Evolutionary conservation across 495 filamentous ascomycete species (phyloP).

Genomic region (Rostrohypoxylon terebratum): DNA sequence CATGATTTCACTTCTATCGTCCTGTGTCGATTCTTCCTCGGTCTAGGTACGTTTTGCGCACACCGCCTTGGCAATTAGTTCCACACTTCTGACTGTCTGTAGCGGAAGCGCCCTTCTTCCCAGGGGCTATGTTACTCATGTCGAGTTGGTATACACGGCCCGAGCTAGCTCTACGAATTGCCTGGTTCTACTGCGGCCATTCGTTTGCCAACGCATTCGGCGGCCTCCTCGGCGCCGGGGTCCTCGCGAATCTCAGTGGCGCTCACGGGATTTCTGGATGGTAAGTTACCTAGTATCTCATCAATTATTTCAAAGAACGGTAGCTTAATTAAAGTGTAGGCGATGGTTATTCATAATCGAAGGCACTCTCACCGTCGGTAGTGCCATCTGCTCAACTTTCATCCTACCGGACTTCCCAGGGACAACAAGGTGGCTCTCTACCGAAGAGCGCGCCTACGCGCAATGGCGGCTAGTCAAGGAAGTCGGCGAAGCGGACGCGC

Average conservation of each 20-base stretch:
- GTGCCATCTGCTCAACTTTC: constrained; percentile 53
- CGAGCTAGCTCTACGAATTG: constrained; percentile 62
- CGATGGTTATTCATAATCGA: constrained; percentile 58
- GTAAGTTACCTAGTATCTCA: constrained; percentile 43
- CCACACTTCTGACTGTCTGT: not conserved
- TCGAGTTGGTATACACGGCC: constrained; percentile 64
- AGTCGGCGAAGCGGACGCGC: constrained; percentile 54
- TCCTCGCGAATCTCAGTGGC: constrained; percentile 56
- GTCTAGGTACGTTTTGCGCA: constrained; percentile 55
- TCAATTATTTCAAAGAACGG: not conserved
- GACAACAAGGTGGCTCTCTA: constrained; percentile 57
- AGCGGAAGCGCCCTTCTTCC: constrained; percentile 66
- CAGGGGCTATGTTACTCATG: constrained; percentile 62
- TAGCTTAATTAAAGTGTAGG: constrained; percentile 6
- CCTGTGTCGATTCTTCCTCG: constrained; percentile 71
- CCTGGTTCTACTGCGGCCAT: constrained; percentile 70
- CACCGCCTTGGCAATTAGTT: not conserved
- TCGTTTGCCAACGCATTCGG: constrained; percentile 69
- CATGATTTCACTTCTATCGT: constrained; percentile 67
- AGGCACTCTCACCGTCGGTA: constrained; percentile 55
- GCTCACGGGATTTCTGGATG: constrained; percentile 56
- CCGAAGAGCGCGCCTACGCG: constrained; percentile 57
- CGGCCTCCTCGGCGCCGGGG: constrained; percentile 67
- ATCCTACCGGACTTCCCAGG: constrained; percentile 60
- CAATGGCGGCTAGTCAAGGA: constrained; percentile 56